Base-by-base conservation (phyloP, 1,284 basidiomycete genomes). In the Boletus smithii region DNA sequence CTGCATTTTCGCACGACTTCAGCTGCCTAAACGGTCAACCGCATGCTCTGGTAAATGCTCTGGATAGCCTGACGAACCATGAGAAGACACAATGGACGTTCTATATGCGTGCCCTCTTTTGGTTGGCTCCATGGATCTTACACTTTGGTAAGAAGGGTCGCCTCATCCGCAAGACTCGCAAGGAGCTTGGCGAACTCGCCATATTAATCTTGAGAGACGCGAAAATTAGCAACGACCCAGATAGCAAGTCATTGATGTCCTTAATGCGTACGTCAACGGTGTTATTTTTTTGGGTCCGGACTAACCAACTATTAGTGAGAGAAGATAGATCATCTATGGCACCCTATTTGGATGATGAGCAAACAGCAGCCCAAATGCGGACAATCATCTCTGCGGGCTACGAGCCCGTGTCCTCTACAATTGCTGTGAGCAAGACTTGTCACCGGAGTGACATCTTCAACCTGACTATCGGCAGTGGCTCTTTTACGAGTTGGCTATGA, bases 381-480 rank as follows among this genome's bases (percentile, higher is more conserved):
- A 80, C 79, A 5, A 68, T 77, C 33, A 77, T 82, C 34, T 80
- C 78, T 31, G 79, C 79, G n/a, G 80, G 74, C n/a, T 82, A 80
- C 51, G 79, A 81, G 55, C 75, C 80, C 4, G 74, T 81, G 10
- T 80, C 80, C 42, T 75, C 77, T 3, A 63, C 74, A 14, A 67
- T 79, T 38, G 70, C 77, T 23, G 79, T 80, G 60, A 62, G 70
- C 18, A 35, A 38, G 44, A 36, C 42, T 5, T 40, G 29, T 39
- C 31, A 47, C 24, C 34, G 20, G 38, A 37, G n/a, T 33, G 34
- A 43, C 33, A n/a, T 43, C 16, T 33, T n/a, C 24, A 32, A 50
- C n/a, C 36, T 51, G 9, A 51, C 16, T 24, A 8, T 43, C 35
- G 26, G 4, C 44, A 81, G 79, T 82, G 80, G 80, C 61, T 75